A percentile compares a stretch with the other conserved stretches of the same genome.
Conservation (phyloP, 495 filamentous ascomycete genomes). For the Penicillium canescens region DNA sequence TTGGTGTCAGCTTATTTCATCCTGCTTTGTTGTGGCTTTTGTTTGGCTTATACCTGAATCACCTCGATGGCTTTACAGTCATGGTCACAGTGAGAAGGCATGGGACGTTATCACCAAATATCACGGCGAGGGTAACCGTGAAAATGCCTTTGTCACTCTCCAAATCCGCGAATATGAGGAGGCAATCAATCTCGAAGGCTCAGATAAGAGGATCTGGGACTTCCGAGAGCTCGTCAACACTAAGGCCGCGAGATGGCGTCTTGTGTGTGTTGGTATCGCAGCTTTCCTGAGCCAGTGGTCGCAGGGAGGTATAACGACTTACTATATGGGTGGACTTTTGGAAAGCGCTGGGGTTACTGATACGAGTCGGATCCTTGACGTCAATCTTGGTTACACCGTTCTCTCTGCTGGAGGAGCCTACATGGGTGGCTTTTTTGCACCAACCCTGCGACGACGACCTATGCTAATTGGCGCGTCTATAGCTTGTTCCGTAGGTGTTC, state of each 20-base stretch:
- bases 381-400: conserved; percentile 17
- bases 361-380: conserved; percentile 1
- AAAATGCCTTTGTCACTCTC: conserved; percentile 50
- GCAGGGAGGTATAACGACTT: conserved; percentile 48
- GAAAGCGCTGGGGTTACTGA: conserved; percentile 7
- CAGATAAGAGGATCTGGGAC: conserved; percentile 64
- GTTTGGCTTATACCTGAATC: conserved; percentile 16
- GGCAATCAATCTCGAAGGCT: conserved; percentile 48
- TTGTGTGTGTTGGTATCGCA: conserved; percentile 53
- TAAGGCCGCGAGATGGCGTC: conserved; percentile 54
- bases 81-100: conserved; percentile 51
- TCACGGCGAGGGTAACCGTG: conserved; percentile 52
- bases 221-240: conserved; percentile 58
- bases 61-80: conserved; percentile 44
- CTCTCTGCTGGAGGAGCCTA: conserved; percentile 39
- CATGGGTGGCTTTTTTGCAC: conserved; percentile 62
- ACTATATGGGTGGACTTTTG: conserved; percentile 41
- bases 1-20: conserved; percentile 62
- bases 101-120: conserved; percentile 50
- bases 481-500: not conserved
- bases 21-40: conserved; percentile 27
- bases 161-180: conserved; percentile 56
- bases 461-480: conserved; percentile 41
- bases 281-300: conserved; percentile 46
- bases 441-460: conserved; percentile 50